Evolutionary conservation across 1,284 basidiomycete species (phyloP), one percentile per base, ranked within the genome.

Genomic region (Uromyces viciae-fabae): DNA sequence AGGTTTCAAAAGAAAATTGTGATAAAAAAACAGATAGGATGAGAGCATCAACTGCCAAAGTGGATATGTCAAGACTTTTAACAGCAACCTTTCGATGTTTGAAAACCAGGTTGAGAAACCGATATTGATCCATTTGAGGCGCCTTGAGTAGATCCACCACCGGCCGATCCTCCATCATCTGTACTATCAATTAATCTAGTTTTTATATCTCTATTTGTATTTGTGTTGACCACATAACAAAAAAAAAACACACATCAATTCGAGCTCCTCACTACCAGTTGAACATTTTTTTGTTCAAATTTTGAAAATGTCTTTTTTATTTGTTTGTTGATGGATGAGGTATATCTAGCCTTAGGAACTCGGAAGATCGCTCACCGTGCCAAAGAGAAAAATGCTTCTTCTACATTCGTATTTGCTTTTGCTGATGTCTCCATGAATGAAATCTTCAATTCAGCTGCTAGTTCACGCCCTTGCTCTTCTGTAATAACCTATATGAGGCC

Each of bases 391-490:
- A 99, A 99, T 2, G 97, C 96, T 85, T 98, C 95, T 88, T 99
- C 97, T 28, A 99, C 97, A 83, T 95, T 95, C 82, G 97, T 93
- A 87, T 98, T 99, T 73, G 93, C 90, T 89, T 99, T 99, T 75
- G 97, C 97, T 42, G 93, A 95, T 8, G 97, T 99, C 89, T 99
- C 97, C 90, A 99, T 93, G 87, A 98, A 99, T 85, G 91, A 91
- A 86, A 99, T 90, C 40, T 94, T 95, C 69, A 99, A 89, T 86
- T 96, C 94, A 75, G 91, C 88, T 17, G 94, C 94, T 43, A 96
- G 89, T 83, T 92, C 86, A 73, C 87, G 84, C 15, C 86, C 87
- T 86, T 94, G 92, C 84, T 94, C 92, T 85, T 92, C 91, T 1
- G 93, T 92, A 77, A 99, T 93, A 31, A 91, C 93, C 83, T 86